phyloP scores from a whole-genome alignment of 2,329 filamentous ascomycete genomes.

The Calonectria hawksworthii region DNA sequence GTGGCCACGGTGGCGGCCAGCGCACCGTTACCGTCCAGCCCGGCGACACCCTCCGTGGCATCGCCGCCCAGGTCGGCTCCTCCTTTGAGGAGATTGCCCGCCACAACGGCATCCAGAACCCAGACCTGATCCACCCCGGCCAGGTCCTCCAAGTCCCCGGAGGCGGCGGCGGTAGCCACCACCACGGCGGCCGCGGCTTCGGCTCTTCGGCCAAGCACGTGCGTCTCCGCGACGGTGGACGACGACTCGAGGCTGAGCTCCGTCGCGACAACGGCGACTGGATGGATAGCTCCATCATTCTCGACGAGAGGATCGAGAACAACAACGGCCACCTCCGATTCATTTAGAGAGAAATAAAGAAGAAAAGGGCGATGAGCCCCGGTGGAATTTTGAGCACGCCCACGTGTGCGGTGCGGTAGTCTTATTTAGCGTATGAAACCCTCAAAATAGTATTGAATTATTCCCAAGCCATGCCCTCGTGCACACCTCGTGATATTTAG shows the following conservation, averaged over 20 bases:
- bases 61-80: slow-evolving; percentile 50
- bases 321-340: slow-evolving; percentile 46
- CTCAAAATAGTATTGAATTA: background rate
- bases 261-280: slow-evolving; percentile 47
- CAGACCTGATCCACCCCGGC: slow-evolving; percentile 59
- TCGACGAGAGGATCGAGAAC: slow-evolving; percentile 54
- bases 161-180: slow-evolving; percentile 29
- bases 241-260: slow-evolving; percentile 52
- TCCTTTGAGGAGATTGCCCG: slow-evolving; percentile 56
- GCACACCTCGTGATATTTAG: too few species aligned
- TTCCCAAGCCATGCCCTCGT: too few species aligned
- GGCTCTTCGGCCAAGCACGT: slow-evolving; percentile 52
- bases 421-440: slow-evolving; percentile 1
- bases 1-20: slow-evolving; percentile 39
- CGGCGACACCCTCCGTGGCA: slow-evolving; percentile 58
- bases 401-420: too few species aligned
- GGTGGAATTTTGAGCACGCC: background rate
- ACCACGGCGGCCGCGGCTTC: slow-evolving; percentile 46
- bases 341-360: slow-evolving; percentile 11
- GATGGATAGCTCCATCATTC: slow-evolving; percentile 47
- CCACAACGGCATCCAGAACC: slow-evolving; percentile 56
- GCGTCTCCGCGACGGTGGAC: slow-evolving; percentile 53
- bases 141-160: slow-evolving; percentile 54
- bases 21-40: slow-evolving; percentile 54
- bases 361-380: background rate